Evolutionary conservation across 169 alveolate species (phyloP).

Genomic region (Cyclospora cayetanensis): DNA sequence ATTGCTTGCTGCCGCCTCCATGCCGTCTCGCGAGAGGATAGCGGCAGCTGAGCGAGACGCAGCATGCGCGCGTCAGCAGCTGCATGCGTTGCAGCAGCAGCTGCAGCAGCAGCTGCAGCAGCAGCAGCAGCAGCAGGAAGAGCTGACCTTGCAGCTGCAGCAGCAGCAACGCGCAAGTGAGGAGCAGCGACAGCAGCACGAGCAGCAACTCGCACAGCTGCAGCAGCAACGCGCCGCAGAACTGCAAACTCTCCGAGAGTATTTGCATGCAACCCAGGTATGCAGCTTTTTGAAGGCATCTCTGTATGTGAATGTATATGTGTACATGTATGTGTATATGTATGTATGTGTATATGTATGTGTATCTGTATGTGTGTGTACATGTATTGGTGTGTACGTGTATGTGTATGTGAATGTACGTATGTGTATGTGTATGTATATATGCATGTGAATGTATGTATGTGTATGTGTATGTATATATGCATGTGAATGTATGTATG

Average conservation of each 20-base stretch:
- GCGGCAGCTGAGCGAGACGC: conserved; percentile 34
- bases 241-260: not conserved
- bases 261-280: not conserved
- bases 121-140: conserved; percentile 32
- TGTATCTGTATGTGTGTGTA: no score
- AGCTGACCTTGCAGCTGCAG: not conserved
- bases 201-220: not conserved
- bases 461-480: no score
- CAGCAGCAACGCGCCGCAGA: conserved; percentile 52
- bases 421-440: no score
- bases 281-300: no score
- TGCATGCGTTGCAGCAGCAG: conserved; percentile 1
- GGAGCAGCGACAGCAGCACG: not conserved
- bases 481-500: no score
- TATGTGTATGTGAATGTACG: no score
- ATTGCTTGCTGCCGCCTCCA: conserved; percentile 3
- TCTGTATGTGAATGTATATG: no score
- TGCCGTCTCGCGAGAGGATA: not conserved
- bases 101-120: conserved; percentile 20
- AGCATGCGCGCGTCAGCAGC: conserved; percentile 40
- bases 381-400: no score
- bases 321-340: no score
- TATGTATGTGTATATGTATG: no score
- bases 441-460: no score
- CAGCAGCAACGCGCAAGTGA: not conserved